Evolutionary conservation across 1,139 yeast species (phyloP), one percentile per base, ranked within the genome.

Genomic region (Wickerhamiella infanticola): DNA sequence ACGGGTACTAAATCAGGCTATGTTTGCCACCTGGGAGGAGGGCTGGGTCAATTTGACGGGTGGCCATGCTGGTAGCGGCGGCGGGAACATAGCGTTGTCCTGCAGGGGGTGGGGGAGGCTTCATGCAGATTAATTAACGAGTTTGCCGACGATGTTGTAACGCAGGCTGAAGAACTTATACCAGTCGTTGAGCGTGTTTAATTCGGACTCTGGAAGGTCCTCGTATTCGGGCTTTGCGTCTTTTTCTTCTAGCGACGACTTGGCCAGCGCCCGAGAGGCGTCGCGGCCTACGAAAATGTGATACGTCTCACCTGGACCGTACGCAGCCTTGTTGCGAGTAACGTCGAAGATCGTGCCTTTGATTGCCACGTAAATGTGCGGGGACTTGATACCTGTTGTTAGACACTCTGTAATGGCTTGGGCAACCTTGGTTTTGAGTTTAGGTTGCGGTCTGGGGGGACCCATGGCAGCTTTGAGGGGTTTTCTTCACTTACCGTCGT

Each of bases 321-420:
- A 85, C 41, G 77, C 78, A 24, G 72, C 74, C 13, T 61, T 55
- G 56, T 83, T 84, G 39, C 67, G 59, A 0, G 82, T 72, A 4
- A 85, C 95, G 57, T 85, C 95, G 57, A 81, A 85, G 9, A 85
- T 74, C 2, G 69, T 67, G 8, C 94, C 93, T 50, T 77, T 75
- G 52, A 85, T 79, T 5, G 77, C 93, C 26, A 85, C 80, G 60
- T 76, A 83, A 50, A 81, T 69, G 49, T 72, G 61, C 6, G 66
- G 64, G 23, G 58, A 51, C 45, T 66, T 64, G 7, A 67, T 61
- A 4, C 75, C 74, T 41, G 39, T 8, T 18, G 18, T 18, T 18
- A 18, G 18, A 18, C 18, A 18, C 18, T 18, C 18, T 18, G 18
- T 18, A 18, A 18, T 18, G 18, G 18, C 18, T 18, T 18, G 18